Evolutionary conservation across 176 grass and related monocot species (phyloP), one percentile per base, ranked within the genome.

Genomic region (Melocanna baccifera): DNA sequence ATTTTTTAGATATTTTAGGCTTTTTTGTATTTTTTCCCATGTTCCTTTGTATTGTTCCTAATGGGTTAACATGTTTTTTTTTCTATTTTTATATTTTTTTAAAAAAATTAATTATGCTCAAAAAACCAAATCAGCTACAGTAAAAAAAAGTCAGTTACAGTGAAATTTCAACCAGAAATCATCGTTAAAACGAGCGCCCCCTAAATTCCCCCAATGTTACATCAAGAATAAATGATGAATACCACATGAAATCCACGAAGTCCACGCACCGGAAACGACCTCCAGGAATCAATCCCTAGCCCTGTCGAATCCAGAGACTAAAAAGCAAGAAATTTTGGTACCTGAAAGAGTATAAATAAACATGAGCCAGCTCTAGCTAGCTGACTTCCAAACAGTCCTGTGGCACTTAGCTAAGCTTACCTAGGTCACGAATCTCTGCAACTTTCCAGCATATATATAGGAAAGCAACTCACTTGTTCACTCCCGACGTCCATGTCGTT

Each of bases 401-500:
- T 42, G 40, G 40, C 8, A 9, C 40, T 42, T 42, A 42, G 39
- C 34, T 36, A 42, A 34, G 34, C 47, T 15, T 4, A 48, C 29
- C 3, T 9, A 64, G 77, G 76, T 64, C 83, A 68, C 32, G 64
- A 86, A 42, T 70, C 71, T 76, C 13, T 39, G 34, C 65, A 69
- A 43, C 80, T 43, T 87, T 81, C 32, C 42, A 8, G 29, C 19
- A 9, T 55, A 37, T 26, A 59, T 58, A 69, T 34, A 85, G 79
- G 79, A 86, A 42, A 90, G 84, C 88, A 51, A 78, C 84, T 7
- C 5, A 63, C 46, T 67, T 36, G 14, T 34, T 61, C 83, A 34
- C 34, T 53, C 36, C 78, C 14, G 46, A 69, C 88, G 88, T 86
- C 29, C 88, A n/a, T 13, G 78, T 90, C 83, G 64, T 12, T 90